phyloP scores from a whole-genome alignment of 345 rosid genomes.

The Hypericum perforatum region DNA sequence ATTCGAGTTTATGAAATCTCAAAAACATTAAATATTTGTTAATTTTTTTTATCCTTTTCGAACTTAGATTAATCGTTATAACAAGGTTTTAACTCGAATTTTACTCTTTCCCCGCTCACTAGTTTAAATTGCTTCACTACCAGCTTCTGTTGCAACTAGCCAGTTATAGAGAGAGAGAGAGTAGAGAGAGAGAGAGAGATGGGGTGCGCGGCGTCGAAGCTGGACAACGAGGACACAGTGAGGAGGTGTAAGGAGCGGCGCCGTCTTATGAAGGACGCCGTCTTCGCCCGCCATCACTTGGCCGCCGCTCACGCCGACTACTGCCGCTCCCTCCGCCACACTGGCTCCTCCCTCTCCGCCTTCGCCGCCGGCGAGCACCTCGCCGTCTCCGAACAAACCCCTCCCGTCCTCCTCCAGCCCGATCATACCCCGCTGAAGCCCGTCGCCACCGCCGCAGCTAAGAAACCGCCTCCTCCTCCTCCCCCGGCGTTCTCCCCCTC shows the following conservation, averaged over 20 bases:
- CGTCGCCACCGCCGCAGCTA: conserved; percentile 30
- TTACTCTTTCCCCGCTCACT: no score
- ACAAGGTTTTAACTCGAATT: no score
- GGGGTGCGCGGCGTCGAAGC: conserved; percentile 93
- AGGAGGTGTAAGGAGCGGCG: conserved; percentile 94
- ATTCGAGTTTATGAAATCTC: no score
- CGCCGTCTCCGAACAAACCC: conserved; percentile 72
- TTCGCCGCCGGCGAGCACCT: conserved; percentile 77
- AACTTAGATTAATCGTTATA: no score
- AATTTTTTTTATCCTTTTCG: no score
- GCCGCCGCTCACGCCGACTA: conserved; percentile 95
- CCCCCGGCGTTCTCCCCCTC: conserved; percentile 20
- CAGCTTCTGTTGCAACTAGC: not conserved
- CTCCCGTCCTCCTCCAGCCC: conserved; percentile 67
- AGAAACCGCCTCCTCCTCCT: conserved; percentile 18
- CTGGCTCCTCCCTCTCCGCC: conserved; percentile 76
- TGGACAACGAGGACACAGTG: conserved; percentile 88
- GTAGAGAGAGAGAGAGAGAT: conserved; percentile 12
- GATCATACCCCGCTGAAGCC: conserved; percentile 26
- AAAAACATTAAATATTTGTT: no score
- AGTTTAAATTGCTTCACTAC: no score
- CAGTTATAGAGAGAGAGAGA: not conserved
- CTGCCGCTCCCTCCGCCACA: conserved; percentile 71
- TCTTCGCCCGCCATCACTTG: conserved; percentile 67
- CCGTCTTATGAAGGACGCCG: conserved; percentile 87